These are phyloP conservation scores for Amylostereum areolatum DNA, from an alignment of 1,284 basidiomycete species.

Conservation along the genomic window DNA sequence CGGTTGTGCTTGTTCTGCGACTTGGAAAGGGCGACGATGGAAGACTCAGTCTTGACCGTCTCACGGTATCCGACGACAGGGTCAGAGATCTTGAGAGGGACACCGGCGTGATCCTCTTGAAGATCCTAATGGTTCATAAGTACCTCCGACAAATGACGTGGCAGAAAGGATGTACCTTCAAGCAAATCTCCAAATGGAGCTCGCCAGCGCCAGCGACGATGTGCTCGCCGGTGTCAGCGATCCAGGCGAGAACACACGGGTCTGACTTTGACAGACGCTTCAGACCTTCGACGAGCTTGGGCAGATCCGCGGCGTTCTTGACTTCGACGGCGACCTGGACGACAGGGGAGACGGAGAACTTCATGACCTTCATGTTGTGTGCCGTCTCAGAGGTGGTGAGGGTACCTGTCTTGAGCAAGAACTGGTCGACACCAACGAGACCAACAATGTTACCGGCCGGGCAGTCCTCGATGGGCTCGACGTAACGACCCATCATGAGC, in stretches of 20 bases:
- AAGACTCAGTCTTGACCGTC: slow-evolving; percentile 95
- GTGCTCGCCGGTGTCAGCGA: slow-evolving; percentile 92
- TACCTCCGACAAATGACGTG: slow-evolving; percentile 1
- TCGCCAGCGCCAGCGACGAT: slow-evolving; percentile 99
- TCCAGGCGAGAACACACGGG: slow-evolving; percentile 98
- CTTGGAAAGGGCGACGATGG: slow-evolving; percentile 96
- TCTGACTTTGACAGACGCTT: slow-evolving; percentile 99
- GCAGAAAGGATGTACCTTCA: slow-evolving; percentile 63
- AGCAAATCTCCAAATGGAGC: slow-evolving; percentile 98
- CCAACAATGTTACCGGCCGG: slow-evolving; percentile 98
- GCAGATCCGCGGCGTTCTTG: slow-evolving; percentile 98
- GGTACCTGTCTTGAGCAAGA: slow-evolving; percentile 99
- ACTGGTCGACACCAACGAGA: slow-evolving; percentile 99
- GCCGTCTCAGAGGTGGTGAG: slow-evolving; percentile 97
- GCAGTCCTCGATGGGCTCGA: slow-evolving; percentile 99
- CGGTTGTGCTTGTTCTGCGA: slow-evolving; percentile 99
- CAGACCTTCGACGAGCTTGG: slow-evolving; percentile 99
- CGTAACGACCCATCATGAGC: slow-evolving; percentile 99
- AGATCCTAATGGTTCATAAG: slow-evolving; percentile 58
- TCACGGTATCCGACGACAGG: slow-evolving; percentile 99
- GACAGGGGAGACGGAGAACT: slow-evolving; percentile 99
- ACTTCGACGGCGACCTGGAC: slow-evolving; percentile 99
- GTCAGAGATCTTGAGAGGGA: slow-evolving; percentile 98
- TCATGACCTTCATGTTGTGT: slow-evolving; percentile 99
- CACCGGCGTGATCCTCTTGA: slow-evolving; percentile 99